phyloP scores from a whole-genome alignment of 2,329 filamentous ascomycete genomes.

The Rugonectria rugulosa region DNA sequence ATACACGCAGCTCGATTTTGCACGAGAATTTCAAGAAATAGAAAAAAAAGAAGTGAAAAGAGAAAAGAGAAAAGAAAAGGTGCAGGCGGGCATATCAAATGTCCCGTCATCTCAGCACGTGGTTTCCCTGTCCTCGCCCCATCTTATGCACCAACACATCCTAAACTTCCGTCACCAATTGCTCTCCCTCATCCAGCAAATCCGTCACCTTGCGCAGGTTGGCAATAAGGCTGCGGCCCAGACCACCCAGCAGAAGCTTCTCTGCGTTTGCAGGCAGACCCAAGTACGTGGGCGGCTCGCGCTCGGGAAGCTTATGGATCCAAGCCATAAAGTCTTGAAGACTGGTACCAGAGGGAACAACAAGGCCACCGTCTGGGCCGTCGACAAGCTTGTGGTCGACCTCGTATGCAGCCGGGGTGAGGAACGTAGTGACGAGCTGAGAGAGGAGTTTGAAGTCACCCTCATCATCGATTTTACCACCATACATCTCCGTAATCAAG shows the following conservation, averaged over 20 bases:
- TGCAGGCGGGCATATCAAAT: background rate
- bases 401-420: slow-evolving; percentile 91
- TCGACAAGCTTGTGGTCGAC: slow-evolving; percentile 90
- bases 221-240: slow-evolving; percentile 83
- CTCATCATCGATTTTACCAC: slow-evolving; percentile 95
- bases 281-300: slow-evolving; percentile 94
- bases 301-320: slow-evolving; percentile 91
- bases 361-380: slow-evolving; percentile 67
- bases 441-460: slow-evolving; percentile 79
- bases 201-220: slow-evolving; percentile 87
- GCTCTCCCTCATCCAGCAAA: slow-evolving; percentile 92
- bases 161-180: slow-evolving; percentile 75
- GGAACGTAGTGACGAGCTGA: slow-evolving; percentile 76
- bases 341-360: slow-evolving; percentile 80
- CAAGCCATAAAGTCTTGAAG: slow-evolving; percentile 88
- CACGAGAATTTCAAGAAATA: background rate
- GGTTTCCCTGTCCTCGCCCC: background rate
- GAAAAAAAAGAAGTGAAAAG: background rate
- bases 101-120: background rate
- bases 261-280: slow-evolving; percentile 95
- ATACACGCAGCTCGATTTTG: background rate
- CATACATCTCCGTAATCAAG: slow-evolving; percentile 92
- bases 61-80: slow-evolving; percentile 1
- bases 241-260: slow-evolving; percentile 89
- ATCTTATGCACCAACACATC: background rate